phyloP scores from a whole-genome alignment of 2,329 filamentous ascomycete genomes.

The Botrytis medusae region DNA sequence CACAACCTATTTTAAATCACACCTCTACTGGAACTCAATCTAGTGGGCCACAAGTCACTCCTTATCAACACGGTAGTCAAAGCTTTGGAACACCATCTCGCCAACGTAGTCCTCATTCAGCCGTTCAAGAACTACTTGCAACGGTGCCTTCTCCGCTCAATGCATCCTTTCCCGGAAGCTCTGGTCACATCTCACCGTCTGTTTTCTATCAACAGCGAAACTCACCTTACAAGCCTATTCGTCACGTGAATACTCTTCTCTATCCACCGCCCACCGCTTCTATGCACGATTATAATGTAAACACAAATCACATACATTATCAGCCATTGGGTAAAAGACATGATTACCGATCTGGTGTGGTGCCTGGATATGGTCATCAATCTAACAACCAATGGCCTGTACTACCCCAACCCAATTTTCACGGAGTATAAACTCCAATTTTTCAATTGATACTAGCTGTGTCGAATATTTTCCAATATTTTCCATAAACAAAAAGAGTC shows the following conservation, averaged over 20 bases:
- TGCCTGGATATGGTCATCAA: slow-evolving; percentile 56
- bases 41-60: slow-evolving; percentile 13
- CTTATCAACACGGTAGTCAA: slow-evolving; percentile 18
- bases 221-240: slow-evolving; percentile 89
- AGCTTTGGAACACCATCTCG: slow-evolving; percentile 38
- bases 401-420: slow-evolving; percentile 41
- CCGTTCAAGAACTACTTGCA: slow-evolving; percentile 38
- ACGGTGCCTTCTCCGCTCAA: slow-evolving; percentile 42
- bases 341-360: slow-evolving; percentile 67
- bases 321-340: slow-evolving; percentile 71
- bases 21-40: slow-evolving; percentile 33
- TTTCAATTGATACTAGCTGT: background rate
- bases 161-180: slow-evolving; percentile 46
- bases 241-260: slow-evolving; percentile 85
- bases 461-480: background rate
- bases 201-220: slow-evolving; percentile 83
- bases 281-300: slow-evolving; percentile 71
- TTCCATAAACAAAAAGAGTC: background rate
- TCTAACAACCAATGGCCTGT: slow-evolving; percentile 35
- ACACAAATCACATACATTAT: slow-evolving; percentile 72
- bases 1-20: slow-evolving; percentile 43
- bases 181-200: slow-evolving; percentile 67
- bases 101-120: slow-evolving; percentile 38
- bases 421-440: slow-evolving; percentile 14
- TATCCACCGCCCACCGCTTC: slow-evolving; percentile 81